Conservation (phyloP, 331 rosid genomes). For the Telfairia occidentalis region DNA sequence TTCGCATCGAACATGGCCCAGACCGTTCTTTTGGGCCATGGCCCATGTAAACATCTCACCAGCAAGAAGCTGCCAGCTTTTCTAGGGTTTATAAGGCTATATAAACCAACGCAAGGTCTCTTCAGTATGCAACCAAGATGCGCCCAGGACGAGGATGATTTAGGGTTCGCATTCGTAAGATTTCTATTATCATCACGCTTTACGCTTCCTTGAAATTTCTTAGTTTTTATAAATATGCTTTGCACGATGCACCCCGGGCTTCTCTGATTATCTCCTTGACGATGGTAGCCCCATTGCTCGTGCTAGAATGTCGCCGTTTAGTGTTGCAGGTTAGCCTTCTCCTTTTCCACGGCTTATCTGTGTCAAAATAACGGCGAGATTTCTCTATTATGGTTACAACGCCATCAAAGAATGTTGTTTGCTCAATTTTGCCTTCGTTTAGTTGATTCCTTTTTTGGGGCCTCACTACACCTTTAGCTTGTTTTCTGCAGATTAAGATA, state of each 20-base stretch:
- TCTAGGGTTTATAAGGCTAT: constrained; percentile 5
- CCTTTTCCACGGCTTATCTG: constrained; percentile 45
- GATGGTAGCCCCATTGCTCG: constrained; percentile 65
- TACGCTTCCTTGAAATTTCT: background rate
- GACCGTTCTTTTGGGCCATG: background rate
- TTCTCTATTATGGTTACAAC: background rate
- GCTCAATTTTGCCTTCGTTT: background rate
- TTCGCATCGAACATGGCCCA: background rate
- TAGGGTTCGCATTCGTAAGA: too few species aligned
- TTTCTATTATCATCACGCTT: background rate
- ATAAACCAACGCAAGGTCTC: background rate
- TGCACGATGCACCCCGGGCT: constrained; percentile 91
- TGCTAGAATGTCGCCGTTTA: constrained; percentile 55
- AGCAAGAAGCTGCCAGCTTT: background rate
- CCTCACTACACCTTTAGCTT: constrained; percentile 97
- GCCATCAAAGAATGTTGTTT: too few species aligned
- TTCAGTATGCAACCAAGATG: background rate
- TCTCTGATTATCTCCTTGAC: constrained; percentile 43
- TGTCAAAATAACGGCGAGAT: constrained; percentile 65
- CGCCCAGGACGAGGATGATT: background rate
- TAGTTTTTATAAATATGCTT: background rate
- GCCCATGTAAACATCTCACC: background rate
- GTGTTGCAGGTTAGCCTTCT: constrained; percentile 66
- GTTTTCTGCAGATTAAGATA: constrained; percentile 18
- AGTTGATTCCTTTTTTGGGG: background rate